These are phyloP conservation scores for Candida succiphila DNA, from an alignment of 805 yeast genomes.

Conservation along the genomic window DNA sequence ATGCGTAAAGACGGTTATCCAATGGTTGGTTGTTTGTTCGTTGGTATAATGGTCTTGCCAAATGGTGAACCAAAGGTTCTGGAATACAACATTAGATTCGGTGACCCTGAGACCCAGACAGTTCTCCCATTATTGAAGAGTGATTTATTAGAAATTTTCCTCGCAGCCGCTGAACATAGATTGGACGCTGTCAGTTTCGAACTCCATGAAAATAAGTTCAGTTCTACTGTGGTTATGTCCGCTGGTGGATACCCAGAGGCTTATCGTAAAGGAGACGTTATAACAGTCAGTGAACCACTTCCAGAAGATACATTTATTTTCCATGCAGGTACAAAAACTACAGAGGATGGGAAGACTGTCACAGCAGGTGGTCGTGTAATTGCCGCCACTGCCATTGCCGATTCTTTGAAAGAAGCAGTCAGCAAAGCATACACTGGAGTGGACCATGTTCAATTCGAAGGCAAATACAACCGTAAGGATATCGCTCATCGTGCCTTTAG, in stretches of 20 bases:
- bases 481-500: constrained; percentile 96
- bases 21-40: constrained; percentile 90
- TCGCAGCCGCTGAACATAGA: constrained; percentile 92
- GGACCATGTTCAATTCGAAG: constrained; percentile 57
- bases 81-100: constrained; percentile 96
- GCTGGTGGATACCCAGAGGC: constrained; percentile 96
- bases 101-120: constrained; percentile 98
- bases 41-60: constrained; percentile 88
- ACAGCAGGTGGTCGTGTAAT: constrained; percentile 97
- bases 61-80: constrained; percentile 80
- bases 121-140: constrained; percentile 82
- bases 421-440: constrained; percentile 82
- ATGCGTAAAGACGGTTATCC: constrained; percentile 95
- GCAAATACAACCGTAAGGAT: constrained; percentile 80
- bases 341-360: constrained; percentile 46
- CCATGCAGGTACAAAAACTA: constrained; percentile 87
- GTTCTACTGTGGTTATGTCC: constrained; percentile 91
- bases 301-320: constrained; percentile 64
- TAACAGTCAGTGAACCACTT: constrained; percentile 39
- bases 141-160: constrained; percentile 87
- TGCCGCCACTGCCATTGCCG: constrained; percentile 83
- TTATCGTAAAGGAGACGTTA: constrained; percentile 79
- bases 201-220: constrained; percentile 45
- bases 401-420: constrained; percentile 70
- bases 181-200: constrained; percentile 68